These are phyloP conservation scores for Fagopyrum esculentum DNA, from an alignment of 148 eudicot species.

Conservation along the genomic window DNA sequence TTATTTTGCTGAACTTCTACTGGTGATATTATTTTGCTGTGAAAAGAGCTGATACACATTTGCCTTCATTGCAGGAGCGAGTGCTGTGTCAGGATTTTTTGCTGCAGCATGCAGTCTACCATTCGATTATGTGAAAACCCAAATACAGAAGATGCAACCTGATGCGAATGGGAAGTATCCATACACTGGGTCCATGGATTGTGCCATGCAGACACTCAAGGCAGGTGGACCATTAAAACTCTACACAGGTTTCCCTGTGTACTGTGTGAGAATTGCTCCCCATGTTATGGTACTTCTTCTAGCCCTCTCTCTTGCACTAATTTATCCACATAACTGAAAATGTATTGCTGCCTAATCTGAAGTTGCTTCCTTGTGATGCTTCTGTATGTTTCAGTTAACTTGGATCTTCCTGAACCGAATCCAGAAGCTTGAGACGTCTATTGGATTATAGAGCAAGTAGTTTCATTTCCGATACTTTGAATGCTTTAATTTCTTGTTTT, in stretches of 20 bases:
- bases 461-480: neutral
- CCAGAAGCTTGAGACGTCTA: constrained; percentile 1
- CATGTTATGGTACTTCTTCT: constrained; percentile 24
- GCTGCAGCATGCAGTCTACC: constrained; percentile 30
- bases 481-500: neutral
- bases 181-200: constrained; percentile 23
- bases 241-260: constrained; percentile 28
- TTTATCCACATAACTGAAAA: neutral
- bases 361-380: neutral
- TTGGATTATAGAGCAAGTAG: neutral
- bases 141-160: constrained; percentile 32
- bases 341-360: neutral
- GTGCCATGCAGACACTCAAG: constrained; percentile 24
- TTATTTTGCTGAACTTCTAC: too few species aligned
- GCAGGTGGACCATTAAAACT: constrained; percentile 25
- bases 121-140: constrained; percentile 27
- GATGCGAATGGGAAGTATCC: constrained; percentile 25
- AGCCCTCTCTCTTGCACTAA: neutral
- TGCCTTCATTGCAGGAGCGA: constrained; percentile 20
- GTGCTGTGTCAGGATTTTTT: constrained; percentile 24
- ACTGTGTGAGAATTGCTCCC: constrained; percentile 27
- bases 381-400: constrained; percentile 6
- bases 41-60: too few species aligned
- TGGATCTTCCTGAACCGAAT: constrained; percentile 18
- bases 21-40: too few species aligned